Evolutionary conservation across 2,329 filamentous ascomycete genomes (phyloP), one percentile per base, ranked within the genome.

Genomic region (Atkinsonella hypoxylon): DNA sequence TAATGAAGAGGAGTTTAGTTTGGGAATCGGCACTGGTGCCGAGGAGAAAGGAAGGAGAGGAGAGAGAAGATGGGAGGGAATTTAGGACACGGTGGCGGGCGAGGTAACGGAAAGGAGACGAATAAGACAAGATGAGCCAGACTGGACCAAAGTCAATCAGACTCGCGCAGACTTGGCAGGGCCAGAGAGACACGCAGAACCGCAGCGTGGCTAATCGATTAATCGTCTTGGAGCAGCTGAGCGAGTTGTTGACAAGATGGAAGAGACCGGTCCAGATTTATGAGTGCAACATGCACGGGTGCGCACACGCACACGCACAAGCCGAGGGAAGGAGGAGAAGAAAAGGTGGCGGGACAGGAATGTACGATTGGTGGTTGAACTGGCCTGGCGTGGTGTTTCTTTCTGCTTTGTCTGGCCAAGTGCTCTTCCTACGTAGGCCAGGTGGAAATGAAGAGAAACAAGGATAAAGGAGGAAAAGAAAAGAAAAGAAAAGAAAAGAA

Each of bases 41-140:
- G n/a, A 17, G 9, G 18, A 57, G 57, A 54, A 57, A 52, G 46
- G 46, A 57, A 53, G 53, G 47, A 51, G 47, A 51, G 57, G 53
- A 51, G 40, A 48, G 43, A 51, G 42, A 31, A 52, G 18, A 52
- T 44, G 30, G 17, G 34, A 50, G 26, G 47, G 31, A 52, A 47
- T 38, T 26, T 34, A 40, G 18, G 42, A 20, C 39, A 17, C n/a
- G 17, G 39, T 41, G 39, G 39, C 39, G 39, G 39, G 39, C 18
- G 18, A 41, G 9, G 39, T 12, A 41, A 41, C 17, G 13, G 39
- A 9, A 41, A 41, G 18, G 39, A 17, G 26, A 26, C 8, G 26
- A 40, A 36, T 36, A 36, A 36, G 15, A 36, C 4, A 15, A 15
- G 11, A 36, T 9, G 34, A 36, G 15, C 12, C 34, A 36, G 34